A percentile compares a stretch with the other conserved stretches of the same genome.
phyloP scores from a whole-genome alignment of 2,329 filamentous ascomycete genomes.

The Curvularia sp. region DNA sequence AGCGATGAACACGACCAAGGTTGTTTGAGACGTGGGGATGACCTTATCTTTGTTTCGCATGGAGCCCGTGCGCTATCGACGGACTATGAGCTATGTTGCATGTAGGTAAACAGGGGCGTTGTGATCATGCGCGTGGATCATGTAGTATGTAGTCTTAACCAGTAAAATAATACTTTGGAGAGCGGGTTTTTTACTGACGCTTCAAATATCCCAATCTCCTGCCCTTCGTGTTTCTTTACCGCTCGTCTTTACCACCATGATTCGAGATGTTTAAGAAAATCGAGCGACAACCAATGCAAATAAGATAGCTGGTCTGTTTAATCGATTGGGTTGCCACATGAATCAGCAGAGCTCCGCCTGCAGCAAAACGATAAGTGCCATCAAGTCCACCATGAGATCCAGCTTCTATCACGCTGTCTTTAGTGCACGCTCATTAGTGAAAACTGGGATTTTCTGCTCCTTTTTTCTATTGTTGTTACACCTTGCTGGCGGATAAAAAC shows the following conservation, averaged over 20 bases:
- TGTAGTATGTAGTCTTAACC: background rate
- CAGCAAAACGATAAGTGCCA: background rate
- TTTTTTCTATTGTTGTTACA: background rate
- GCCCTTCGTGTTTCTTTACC: background rate
- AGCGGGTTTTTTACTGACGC: background rate
- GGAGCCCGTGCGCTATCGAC: background rate
- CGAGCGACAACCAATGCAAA: background rate
- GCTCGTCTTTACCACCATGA: background rate
- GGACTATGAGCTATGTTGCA: background rate
- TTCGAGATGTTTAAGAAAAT: background rate
- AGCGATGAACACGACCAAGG: slow-evolving; percentile 48
- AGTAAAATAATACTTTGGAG: background rate
- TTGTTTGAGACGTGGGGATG: slow-evolving; percentile 7
- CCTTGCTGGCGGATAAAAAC: background rate
- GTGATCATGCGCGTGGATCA: background rate
- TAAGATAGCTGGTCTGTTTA: background rate
- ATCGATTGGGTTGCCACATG: background rate
- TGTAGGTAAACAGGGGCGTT: background rate
- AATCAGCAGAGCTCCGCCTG: background rate
- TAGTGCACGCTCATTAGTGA: background rate
- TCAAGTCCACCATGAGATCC: background rate
- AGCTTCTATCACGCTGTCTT: background rate
- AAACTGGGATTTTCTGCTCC: background rate
- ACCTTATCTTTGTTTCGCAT: no score
- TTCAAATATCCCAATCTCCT: background rate